A percentile compares a stretch with the other conserved stretches of the same genome.
Conservation (phyloP, 192 early-diverging fungal genomes). For the Backusella australiensis region DNA sequence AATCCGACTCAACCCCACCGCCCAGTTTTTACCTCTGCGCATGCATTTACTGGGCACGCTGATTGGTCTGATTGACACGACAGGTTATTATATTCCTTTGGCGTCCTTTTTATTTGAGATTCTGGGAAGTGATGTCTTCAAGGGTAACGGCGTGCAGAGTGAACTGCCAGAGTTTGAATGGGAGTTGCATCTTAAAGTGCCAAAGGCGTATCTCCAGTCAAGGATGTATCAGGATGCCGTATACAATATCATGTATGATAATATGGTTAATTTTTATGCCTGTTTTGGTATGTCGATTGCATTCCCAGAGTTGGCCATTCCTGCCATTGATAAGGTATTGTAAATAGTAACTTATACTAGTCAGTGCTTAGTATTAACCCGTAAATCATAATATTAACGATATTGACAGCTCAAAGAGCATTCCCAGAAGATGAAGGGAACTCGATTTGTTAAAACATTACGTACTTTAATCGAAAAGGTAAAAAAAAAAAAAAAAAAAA, state of each 20-base stretch:
- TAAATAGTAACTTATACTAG: not conserved
- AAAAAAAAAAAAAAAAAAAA: not conserved
- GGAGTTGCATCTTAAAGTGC: constrained; percentile 71
- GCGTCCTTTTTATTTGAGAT: constrained; percentile 83
- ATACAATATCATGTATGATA: constrained; percentile 67
- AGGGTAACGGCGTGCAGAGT: constrained; percentile 66
- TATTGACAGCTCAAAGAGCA: constrained; percentile 61
- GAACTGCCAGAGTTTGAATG: constrained; percentile 55
- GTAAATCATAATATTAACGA: not conserved
- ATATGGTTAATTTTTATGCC: constrained; percentile 79
- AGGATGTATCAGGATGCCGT: constrained; percentile 79
- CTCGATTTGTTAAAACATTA: constrained; percentile 75
- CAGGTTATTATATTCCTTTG: constrained; percentile 82
- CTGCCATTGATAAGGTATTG: constrained; percentile 71
- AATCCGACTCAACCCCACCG: constrained; percentile 75
- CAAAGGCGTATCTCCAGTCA: constrained; percentile 80
- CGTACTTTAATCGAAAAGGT: constrained; percentile 79
- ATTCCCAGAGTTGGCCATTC: constrained; percentile 92
- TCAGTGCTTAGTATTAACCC: too few relatives aligned
- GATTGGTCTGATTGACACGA: constrained; percentile 68
- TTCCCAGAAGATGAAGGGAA: constrained; percentile 70
- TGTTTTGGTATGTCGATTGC: constrained; percentile 78
- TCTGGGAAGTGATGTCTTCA: constrained; percentile 68
- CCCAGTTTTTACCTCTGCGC: constrained; percentile 88
- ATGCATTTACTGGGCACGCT: constrained; percentile 79